These are phyloP conservation scores for Aspergillus avenaceus DNA, from an alignment of 495 filamentous ascomycete species.

Conservation along the genomic window DNA sequence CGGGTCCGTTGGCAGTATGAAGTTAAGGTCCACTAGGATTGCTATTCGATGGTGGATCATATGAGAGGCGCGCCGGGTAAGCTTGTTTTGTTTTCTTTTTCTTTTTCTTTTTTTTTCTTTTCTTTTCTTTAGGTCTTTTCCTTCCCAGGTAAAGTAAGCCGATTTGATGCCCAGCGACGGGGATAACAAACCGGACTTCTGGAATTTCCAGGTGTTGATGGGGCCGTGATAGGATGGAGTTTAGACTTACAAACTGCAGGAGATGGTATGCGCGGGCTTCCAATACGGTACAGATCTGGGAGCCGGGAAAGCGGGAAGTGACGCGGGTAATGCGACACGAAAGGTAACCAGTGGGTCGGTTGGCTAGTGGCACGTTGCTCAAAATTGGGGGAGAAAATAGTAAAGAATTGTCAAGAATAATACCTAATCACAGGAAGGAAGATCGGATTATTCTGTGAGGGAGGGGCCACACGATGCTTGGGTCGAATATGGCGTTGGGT, in stretches of 20 bases:
- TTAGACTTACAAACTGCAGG: conserved; percentile 13
- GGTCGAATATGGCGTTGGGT: conserved; percentile 18
- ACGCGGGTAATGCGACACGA: conserved; percentile 29
- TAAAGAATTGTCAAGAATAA: background rate
- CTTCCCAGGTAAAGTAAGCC: background rate
- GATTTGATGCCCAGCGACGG: conserved; percentile 20
- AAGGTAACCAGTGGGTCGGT: conserved; percentile 35
- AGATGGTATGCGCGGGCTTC: conserved; percentile 26
- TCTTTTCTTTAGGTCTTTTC: conserved; percentile 8
- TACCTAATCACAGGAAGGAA: conserved; percentile 8
- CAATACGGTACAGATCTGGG: conserved; percentile 15
- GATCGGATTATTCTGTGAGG: conserved; percentile 20
- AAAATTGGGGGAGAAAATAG: conserved; percentile 14
- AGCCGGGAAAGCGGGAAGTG: conserved; percentile 22
- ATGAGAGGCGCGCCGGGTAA: conserved; percentile 16
- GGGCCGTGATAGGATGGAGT: conserved; percentile 13
- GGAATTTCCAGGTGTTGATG: conserved; percentile 12
- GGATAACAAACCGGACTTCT: conserved; percentile 9
- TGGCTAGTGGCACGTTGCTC: conserved; percentile 33
- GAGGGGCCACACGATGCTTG: conserved; percentile 16
- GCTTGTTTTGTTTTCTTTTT: conserved; percentile 3
- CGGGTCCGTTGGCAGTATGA: conserved; percentile 32
- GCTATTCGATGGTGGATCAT: conserved; percentile 21
- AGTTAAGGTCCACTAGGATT: conserved; percentile 18
- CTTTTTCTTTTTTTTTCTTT: conserved; percentile 7